phyloP scores from a whole-genome alignment of 2,329 filamentous ascomycete species.

The Coniochaeta sp. region DNA sequence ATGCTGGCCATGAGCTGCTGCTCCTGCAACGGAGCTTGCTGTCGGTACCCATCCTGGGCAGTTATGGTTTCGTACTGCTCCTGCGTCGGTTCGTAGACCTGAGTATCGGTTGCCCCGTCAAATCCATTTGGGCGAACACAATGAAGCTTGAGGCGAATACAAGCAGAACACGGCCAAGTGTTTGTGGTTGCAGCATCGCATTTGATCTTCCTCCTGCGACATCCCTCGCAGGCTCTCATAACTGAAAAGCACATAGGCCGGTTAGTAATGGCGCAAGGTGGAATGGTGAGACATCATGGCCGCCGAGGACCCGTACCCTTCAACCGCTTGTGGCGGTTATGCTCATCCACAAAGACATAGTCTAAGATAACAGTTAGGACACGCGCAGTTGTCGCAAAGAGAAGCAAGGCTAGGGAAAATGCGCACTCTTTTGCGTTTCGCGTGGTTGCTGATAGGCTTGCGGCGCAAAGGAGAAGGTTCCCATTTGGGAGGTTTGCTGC shows the following conservation, averaged over 20 bases:
- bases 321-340: slow-evolving; percentile 93
- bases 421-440: slow-evolving; percentile 79
- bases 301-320: slow-evolving; percentile 57
- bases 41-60: slow-evolving; percentile 39
- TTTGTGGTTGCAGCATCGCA: slow-evolving; percentile 97
- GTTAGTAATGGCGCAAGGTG: slow-evolving; percentile 11
- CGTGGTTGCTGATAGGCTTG: slow-evolving; percentile 50
- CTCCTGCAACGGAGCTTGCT: slow-evolving; percentile 22
- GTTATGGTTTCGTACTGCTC: slow-evolving; percentile 28
- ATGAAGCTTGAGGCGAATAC: slow-evolving; percentile 82
- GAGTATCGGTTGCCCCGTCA: slow-evolving; percentile 46
- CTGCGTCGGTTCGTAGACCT: slow-evolving; percentile 42
- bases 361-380: slow-evolving; percentile 44
- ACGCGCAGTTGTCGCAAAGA: background rate
- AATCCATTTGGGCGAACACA: slow-evolving; percentile 85
- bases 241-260: slow-evolving; percentile 43
- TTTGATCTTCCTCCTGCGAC: slow-evolving; percentile 91
- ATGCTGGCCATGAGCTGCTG: slow-evolving; percentile 34
- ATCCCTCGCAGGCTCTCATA: slow-evolving; percentile 96
- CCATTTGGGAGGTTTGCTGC: slow-evolving; percentile 58
- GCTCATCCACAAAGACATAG: slow-evolving; percentile 98
- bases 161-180: slow-evolving; percentile 94
- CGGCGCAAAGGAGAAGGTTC: slow-evolving; percentile 69
- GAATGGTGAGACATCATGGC: background rate
- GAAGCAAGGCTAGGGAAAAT: background rate